phyloP scores from a whole-genome alignment of 1,284 basidiomycete species.

The Anthracocystis panici-leucophaei region DNA sequence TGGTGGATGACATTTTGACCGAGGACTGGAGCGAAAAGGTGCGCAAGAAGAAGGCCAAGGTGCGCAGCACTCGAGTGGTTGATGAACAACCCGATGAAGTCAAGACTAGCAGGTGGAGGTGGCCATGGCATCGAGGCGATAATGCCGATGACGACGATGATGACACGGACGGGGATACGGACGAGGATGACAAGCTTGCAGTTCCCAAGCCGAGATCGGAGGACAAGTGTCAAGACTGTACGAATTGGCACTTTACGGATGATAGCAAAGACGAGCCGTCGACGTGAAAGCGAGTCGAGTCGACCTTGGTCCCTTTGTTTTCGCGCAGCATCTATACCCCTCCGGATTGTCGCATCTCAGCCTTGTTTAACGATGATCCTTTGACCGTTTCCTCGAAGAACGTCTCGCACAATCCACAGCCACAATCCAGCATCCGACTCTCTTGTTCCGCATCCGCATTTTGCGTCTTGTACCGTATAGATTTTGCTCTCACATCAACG shows the following conservation, averaged over 20 bases:
- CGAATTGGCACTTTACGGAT: slow-evolving; percentile 57
- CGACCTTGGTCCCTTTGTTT: neutral
- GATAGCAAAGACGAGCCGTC: slow-evolving; percentile 13
- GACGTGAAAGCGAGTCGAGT: neutral
- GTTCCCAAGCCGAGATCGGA: slow-evolving; percentile 51
- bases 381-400: neutral
- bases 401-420: neutral
- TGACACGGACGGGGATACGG: slow-evolving; percentile 44
- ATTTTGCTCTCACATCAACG: neutral
- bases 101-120: slow-evolving; percentile 40
- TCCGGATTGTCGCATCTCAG: neutral
- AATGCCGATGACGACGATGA: slow-evolving; percentile 37
- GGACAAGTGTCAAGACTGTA: slow-evolving; percentile 52
- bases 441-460: slow-evolving; percentile 2
- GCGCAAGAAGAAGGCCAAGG: slow-evolving; percentile 44
- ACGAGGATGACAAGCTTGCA: slow-evolving; percentile 42
- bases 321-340: neutral
- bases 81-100: slow-evolving; percentile 1
- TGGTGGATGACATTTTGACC: slow-evolving; percentile 80
- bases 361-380: too few relatives aligned
- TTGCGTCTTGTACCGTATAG: slow-evolving; percentile 5
- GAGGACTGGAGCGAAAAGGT: slow-evolving; percentile 79
- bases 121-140: slow-evolving; percentile 52
- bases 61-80: neutral
- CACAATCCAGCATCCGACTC: neutral